Percentiles rank a stretch among this genome's conserved stretches.
Evolutionary conservation across 768 basidiomycete genomes (phyloP).

Genomic region (Lactarius akahatsu): DNA sequence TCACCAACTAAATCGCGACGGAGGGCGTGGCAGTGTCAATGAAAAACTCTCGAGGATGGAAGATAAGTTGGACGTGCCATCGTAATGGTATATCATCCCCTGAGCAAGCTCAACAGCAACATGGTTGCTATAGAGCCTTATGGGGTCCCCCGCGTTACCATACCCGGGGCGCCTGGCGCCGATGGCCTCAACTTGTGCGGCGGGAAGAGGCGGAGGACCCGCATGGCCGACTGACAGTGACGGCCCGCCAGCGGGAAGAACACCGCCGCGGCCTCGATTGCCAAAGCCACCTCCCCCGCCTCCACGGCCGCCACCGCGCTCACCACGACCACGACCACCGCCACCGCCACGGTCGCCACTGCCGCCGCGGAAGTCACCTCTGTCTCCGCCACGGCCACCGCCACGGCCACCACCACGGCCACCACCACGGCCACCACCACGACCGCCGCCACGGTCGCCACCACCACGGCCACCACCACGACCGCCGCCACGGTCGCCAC

Average conservation of each 20-base stretch:
- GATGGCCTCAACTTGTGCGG: constrained; percentile 47
- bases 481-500: background rate
- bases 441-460: background rate
- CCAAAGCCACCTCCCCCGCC: background rate
- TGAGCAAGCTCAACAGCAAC: constrained; percentile 63
- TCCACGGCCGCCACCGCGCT: constrained; percentile 34
- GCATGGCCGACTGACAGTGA: background rate
- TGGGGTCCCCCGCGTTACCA: constrained; percentile 52
- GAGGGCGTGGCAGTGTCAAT: background rate
- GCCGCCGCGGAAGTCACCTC: background rate
- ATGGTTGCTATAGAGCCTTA: constrained; percentile 53
- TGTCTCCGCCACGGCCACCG: constrained; percentile 27
- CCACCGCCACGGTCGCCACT: constrained; percentile 25
- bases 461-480: background rate
- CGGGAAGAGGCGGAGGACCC: constrained; percentile 27
- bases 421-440: background rate
- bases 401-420: constrained; percentile 30
- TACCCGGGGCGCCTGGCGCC: constrained; percentile 68
- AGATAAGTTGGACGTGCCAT: constrained; percentile 49
- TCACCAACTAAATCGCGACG: constrained; percentile 41
- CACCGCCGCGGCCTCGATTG: background rate
- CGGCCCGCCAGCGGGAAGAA: background rate
- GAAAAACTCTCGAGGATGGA: background rate
- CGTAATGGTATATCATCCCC: constrained; percentile 69
- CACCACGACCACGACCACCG: background rate